These are phyloP conservation scores for Brassica juncea DNA, from an alignment of 345 rosid genomes.

Conservation along the genomic window DNA sequence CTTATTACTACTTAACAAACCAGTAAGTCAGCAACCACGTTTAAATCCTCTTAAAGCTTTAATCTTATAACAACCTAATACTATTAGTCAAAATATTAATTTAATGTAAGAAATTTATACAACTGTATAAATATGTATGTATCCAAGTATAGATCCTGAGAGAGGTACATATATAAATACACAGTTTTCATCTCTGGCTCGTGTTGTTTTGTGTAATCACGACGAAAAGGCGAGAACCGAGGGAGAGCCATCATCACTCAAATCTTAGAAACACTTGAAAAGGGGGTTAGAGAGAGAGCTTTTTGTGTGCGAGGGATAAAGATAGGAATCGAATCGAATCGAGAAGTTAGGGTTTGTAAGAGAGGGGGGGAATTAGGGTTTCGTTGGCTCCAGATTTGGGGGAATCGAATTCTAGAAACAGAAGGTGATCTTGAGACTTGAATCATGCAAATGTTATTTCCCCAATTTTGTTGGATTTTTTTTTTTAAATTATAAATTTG, in stretches of 20 bases:
- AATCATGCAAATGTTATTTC: conserved; percentile 48
- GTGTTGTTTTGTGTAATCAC: not conserved
- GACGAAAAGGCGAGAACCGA: not conserved
- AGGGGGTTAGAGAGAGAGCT: not conserved
- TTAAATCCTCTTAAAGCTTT: not conserved
- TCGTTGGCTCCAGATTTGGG: conserved; percentile 27
- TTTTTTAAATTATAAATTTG: not conserved
- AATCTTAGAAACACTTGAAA: not conserved
- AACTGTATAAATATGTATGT: not conserved
- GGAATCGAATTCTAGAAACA: conserved; percentile 41
- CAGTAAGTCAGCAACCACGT: not conserved
- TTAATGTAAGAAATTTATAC: not conserved
- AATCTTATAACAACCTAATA: not conserved
- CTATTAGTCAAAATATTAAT: not conserved
- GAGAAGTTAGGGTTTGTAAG: conserved; percentile 34
- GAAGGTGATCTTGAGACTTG: conserved; percentile 44
- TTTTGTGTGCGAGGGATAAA: not conserved
- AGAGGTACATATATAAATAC: not conserved
- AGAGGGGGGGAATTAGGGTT: conserved; percentile 41
- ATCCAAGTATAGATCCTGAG: not conserved
- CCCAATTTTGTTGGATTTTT: conserved; percentile 38
- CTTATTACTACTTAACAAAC: not conserved
- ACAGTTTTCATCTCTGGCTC: not conserved
- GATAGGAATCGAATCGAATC: conserved; percentile 25
- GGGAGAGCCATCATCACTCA: not conserved